phyloP scores from a whole-genome alignment of 2,329 filamentous ascomycete genomes.

The Clonostachys byssicola region DNA sequence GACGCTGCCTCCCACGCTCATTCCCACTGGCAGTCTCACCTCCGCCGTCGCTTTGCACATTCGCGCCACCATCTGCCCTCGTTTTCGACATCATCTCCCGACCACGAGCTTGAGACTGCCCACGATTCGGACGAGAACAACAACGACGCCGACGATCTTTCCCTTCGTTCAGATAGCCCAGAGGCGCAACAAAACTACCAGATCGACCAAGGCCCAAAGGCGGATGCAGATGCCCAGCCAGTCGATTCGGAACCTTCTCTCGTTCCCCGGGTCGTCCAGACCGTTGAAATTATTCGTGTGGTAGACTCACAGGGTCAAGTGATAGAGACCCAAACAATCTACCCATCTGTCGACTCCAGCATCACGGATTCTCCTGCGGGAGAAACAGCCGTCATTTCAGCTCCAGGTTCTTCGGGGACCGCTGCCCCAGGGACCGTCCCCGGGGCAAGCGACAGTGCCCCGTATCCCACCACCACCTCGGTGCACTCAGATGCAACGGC shows the following conservation, averaged over 20 bases:
- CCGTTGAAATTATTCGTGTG: constrained; percentile 49
- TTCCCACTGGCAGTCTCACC: constrained; percentile 16
- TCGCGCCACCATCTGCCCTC: constrained; percentile 3
- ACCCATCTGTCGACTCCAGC: constrained; percentile 29
- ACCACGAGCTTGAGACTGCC: neutral
- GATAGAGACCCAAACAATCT: constrained; percentile 36
- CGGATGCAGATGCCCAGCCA: constrained; percentile 2
- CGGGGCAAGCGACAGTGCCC: constrained; percentile 12
- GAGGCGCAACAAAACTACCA: neutral
- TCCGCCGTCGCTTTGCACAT: constrained; percentile 3
- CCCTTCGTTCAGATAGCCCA: neutral
- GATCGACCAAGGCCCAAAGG: neutral
- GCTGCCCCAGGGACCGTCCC: constrained; percentile 13
- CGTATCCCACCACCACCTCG: constrained; percentile 4
- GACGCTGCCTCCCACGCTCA: constrained; percentile 6
- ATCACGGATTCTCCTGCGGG: constrained; percentile 27
- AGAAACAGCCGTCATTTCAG: constrained; percentile 26
- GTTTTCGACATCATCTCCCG: neutral
- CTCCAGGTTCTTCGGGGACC: constrained; percentile 12
- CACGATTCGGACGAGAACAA: neutral
- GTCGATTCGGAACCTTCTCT: constrained; percentile 8
- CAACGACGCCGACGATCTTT: neutral
- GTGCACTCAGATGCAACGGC: neutral
- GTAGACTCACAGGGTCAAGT: constrained; percentile 43
- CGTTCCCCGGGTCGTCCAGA: constrained; percentile 45